Evolutionary conservation across 805 yeast genomes (phyloP), one percentile per base, ranked within the genome.

Genomic region (Huiozyma naganishii): DNA sequence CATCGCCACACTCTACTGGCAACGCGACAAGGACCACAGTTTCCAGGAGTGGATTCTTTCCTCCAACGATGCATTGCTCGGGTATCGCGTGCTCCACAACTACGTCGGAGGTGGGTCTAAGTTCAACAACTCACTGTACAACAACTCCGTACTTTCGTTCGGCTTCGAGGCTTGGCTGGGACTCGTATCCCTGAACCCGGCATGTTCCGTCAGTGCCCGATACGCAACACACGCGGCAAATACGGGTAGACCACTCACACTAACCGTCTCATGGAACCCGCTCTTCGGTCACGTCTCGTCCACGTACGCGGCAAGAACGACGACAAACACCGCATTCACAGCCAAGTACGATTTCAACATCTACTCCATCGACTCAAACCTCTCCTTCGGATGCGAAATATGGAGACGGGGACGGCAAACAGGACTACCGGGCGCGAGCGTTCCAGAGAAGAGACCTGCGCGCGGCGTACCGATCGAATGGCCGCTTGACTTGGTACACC

Each of bases 91-190:
- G 41, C 68, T 90, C 34, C 86, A 84, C 59, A 84, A 83, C 54
- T 67, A 87, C 44, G 51, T 58, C 27, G 64, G 62, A 17, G 61
- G 62, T 37, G 65, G 67, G 7, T 64, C 66, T 23, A 58, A 62
- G 41, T 61, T 65, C 34, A 67, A 60, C 40, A 69, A 68, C 12
- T 63, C 71, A 23, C 67, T 68, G 9, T 69, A 77, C 52, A 79
- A 75, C 53, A 77, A 76, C 46, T 79, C 92, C 10, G 77, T 77
- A 37, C 72, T 79, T 1, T 78, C 88, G 0, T 52, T 85, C 0
- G 98, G 98, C 0, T 76, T 83, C 7, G 98, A 92, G 64, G 50
- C 87, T 4, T 92, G 95, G 90, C 83, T 83, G 52, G 95, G 95
- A 1, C 77, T 87, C 0, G 61, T 73, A 38, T 81, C 84, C 39